phyloP scores from a whole-genome alignment of 192 early-diverging fungal species.

The Coemansia sp. region DNA sequence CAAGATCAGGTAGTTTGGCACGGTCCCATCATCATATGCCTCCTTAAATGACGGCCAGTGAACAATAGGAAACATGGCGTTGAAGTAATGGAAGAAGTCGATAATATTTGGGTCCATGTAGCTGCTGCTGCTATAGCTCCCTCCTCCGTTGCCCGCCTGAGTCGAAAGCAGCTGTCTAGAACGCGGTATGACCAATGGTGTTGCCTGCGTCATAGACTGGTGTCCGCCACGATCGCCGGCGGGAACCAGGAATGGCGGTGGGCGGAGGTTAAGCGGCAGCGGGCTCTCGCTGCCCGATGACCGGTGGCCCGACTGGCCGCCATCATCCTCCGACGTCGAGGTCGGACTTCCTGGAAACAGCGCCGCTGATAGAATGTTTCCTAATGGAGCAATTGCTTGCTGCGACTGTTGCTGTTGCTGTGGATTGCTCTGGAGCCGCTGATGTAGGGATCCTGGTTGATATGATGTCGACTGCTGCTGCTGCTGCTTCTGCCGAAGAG shows the following conservation, averaged over 20 bases:
- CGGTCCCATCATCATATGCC: conserved; percentile 55
- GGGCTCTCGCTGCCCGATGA: conserved; percentile 53
- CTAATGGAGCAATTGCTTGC: conserved; percentile 41
- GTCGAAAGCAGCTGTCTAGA: conserved; percentile 28
- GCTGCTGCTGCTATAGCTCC: conserved; percentile 16
- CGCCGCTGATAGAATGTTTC: conserved; percentile 40
- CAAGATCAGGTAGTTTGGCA: conserved; percentile 55
- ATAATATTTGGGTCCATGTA: conserved; percentile 53
- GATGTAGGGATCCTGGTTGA: conserved; percentile 9
- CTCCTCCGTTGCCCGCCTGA: conserved; percentile 1
- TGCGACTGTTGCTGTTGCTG: conserved; percentile 18
- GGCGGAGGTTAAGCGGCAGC: conserved; percentile 34
- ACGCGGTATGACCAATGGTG: conserved; percentile 46
- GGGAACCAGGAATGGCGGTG: conserved; percentile 47
- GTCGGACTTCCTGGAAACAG: conserved; percentile 52
- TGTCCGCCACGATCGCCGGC: conserved; percentile 50
- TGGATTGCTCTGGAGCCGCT: conserved; percentile 8
- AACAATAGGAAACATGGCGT: conserved; percentile 52
- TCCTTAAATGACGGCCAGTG: conserved; percentile 57
- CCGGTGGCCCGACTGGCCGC: conserved; percentile 37
- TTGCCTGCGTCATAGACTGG: conserved; percentile 50
- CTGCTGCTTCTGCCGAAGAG: conserved; percentile 8
- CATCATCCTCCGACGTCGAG: conserved; percentile 44
- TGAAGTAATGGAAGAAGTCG: conserved; percentile 56
- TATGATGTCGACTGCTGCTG: conserved; percentile 15